These are phyloP conservation scores for Lavandula angustifolia DNA, from an alignment of 257 asterid genomes.

Conservation along the genomic window DNA sequence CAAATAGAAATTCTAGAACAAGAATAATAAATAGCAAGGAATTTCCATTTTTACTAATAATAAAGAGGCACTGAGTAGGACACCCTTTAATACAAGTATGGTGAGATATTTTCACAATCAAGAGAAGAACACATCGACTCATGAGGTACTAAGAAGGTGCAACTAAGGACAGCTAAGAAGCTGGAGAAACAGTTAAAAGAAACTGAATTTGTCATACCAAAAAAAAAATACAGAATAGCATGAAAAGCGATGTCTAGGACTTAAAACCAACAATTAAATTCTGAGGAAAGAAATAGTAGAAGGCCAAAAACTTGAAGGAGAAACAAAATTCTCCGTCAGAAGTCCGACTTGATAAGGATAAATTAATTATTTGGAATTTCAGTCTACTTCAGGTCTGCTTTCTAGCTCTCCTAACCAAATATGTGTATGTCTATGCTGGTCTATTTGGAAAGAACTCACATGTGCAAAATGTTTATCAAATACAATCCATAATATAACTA, in stretches of 20 bases:
- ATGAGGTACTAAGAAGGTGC: neutral
- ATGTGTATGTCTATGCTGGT: too few relatives aligned
- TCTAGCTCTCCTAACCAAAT: slow-evolving; percentile 15
- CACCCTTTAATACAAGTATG: neutral
- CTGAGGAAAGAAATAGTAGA: too few relatives aligned
- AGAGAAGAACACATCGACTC: slow-evolving; percentile 1
- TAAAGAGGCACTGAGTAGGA: neutral
- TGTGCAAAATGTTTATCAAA: slow-evolving; percentile 5
- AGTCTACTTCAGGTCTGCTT: neutral
- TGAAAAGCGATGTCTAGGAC: too few relatives aligned
- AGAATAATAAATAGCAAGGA: slow-evolving; percentile 9
- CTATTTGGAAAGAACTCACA: neutral
- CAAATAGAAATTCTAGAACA: slow-evolving; percentile 18
- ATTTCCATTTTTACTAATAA: neutral
- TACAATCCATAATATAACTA: slow-evolving; percentile 6
- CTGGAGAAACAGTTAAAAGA: too few relatives aligned
- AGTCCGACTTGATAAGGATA: neutral
- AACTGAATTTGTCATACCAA: too few relatives aligned
- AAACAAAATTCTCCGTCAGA: neutral
- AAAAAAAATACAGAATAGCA: too few relatives aligned
- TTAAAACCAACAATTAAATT: too few relatives aligned
- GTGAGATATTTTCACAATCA: neutral
- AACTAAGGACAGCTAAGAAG: neutral
- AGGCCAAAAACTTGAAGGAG: too few relatives aligned
- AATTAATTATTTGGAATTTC: slow-evolving; percentile 15